Evolutionary conservation across 768 basidiomycete species (phyloP).

Genomic region (Asterophora lycoperdoides): DNA sequence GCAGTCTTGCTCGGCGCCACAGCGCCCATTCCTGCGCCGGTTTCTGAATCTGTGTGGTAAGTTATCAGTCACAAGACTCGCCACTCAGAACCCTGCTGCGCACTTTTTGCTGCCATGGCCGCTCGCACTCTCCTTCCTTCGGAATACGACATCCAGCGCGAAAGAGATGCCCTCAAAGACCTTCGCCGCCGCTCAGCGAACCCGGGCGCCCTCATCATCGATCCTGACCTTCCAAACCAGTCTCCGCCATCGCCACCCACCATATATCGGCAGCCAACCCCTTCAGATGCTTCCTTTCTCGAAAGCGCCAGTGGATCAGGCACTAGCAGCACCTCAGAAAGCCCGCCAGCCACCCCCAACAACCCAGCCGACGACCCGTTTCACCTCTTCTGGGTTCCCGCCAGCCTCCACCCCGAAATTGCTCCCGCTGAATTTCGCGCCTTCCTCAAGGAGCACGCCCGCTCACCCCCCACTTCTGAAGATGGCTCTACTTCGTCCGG

Average conservation of each 20-base stretch:
- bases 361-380: slow-evolving; percentile 68
- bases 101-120: slow-evolving; percentile 29
- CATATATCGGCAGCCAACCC: slow-evolving; percentile 42
- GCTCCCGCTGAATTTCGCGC: slow-evolving; percentile 94
- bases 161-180: slow-evolving; percentile 82
- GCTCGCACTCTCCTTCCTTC: slow-evolving; percentile 65
- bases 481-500: slow-evolving; percentile 32
- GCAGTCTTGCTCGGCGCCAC: not conserved
- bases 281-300: slow-evolving; percentile 20
- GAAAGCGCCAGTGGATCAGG: slow-evolving; percentile 24
- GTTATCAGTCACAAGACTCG: slow-evolving; percentile 6
- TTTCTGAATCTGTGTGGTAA: no score
- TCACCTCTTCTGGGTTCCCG: slow-evolving; percentile 98
- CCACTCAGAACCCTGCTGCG: not conserved
- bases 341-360: slow-evolving; percentile 25
- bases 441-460: slow-evolving; percentile 91
- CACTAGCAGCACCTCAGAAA: slow-evolving; percentile 20
- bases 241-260: slow-evolving; percentile 59
- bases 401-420: slow-evolving; percentile 93
- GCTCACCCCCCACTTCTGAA: slow-evolving; percentile 51
- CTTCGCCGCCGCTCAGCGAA: slow-evolving; percentile 79
- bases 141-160: slow-evolving; percentile 80
- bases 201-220: slow-evolving; percentile 79
- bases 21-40: not conserved
- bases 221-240: slow-evolving; percentile 86